Evolutionary conservation across 2,329 filamentous ascomycete species (phyloP).

Genomic region (Botrytis tulipae): DNA sequence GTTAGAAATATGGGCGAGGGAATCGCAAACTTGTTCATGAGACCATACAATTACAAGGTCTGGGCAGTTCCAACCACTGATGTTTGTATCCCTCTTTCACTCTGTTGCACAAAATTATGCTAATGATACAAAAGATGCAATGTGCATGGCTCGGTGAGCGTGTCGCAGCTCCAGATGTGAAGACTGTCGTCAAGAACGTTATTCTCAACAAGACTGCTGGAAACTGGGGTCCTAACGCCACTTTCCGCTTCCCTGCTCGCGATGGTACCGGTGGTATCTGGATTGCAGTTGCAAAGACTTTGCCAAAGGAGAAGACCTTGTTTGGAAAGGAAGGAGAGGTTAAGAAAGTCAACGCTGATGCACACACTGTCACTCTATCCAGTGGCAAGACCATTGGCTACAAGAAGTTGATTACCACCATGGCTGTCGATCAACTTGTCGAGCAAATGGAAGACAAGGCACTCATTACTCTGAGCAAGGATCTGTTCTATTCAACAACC

Average conservation of each 20-base stretch:
- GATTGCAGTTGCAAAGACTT: constrained; percentile 91
- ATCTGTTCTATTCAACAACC: constrained; percentile 93
- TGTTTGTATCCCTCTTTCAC: constrained; percentile 50
- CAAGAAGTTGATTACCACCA: constrained; percentile 90
- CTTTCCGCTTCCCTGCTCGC: constrained; percentile 94
- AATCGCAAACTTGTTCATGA: constrained; percentile 95
- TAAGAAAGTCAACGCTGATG: constrained; percentile 79
- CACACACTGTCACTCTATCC: constrained; percentile 76
- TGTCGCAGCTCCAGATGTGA: constrained; percentile 94
- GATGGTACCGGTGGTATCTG: constrained; percentile 98
- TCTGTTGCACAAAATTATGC: neutral
- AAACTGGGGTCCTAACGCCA: constrained; percentile 97
- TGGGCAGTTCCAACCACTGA: constrained; percentile 98
- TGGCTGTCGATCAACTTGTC: constrained; percentile 87
- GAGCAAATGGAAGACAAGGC: constrained; percentile 86
- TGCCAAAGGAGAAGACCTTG: constrained; percentile 87
- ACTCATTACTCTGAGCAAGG: constrained; percentile 79
- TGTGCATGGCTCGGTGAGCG: constrained; percentile 97
- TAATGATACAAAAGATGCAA: constrained; percentile 74
- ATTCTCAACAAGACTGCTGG: constrained; percentile 94
- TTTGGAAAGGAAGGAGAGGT: constrained; percentile 86
- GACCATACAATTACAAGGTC: constrained; percentile 99
- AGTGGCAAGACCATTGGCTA: constrained; percentile 90
- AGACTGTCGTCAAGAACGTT: constrained; percentile 89
- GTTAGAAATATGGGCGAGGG: constrained; percentile 85